Evolutionary conservation across 164 flowering plant genomes (phyloP).

Genomic region (Liquidambar formosana): DNA sequence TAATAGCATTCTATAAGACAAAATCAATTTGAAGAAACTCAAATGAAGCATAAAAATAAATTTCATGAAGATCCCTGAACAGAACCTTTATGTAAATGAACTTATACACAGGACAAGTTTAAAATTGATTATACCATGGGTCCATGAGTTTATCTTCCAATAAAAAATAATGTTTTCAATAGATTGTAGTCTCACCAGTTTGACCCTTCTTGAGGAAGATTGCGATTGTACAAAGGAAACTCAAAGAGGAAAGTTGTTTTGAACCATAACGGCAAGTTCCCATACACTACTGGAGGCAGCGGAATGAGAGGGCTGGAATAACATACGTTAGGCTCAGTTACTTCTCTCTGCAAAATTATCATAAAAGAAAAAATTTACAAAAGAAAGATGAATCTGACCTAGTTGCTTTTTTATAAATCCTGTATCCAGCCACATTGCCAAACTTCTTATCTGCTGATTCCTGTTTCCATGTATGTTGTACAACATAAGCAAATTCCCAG

Average conservation of each 20-base stretch:
- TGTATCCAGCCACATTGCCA: slow-evolving; percentile 60
- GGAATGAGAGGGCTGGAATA: slow-evolving; percentile 81
- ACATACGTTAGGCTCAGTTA: slow-evolving; percentile 8
- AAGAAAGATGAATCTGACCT: slow-evolving; percentile 44
- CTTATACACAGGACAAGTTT: background rate
- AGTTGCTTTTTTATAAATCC: slow-evolving; percentile 65
- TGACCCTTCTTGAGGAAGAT: slow-evolving; percentile 52
- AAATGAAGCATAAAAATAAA: too few relatives aligned
- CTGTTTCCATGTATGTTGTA: slow-evolving; percentile 37
- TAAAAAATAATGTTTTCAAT: background rate
- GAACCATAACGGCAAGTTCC: slow-evolving; percentile 75
- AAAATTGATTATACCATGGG: background rate
- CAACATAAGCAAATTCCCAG: slow-evolving; percentile 16
- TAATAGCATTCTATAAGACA: too few relatives aligned
- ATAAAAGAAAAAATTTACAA: background rate
- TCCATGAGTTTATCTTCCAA: background rate
- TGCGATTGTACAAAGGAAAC: slow-evolving; percentile 77
- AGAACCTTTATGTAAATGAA: too few relatives aligned
- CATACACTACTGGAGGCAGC: slow-evolving; percentile 72
- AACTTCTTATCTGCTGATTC: slow-evolving; percentile 86
- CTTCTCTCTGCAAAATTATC: slow-evolving; percentile 1
- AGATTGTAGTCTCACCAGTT: slow-evolving; percentile 44
- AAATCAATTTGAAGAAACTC: too few relatives aligned
- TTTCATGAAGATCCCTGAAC: too few relatives aligned
- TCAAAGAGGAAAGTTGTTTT: slow-evolving; percentile 74